A percentile compares a stretch with the other conserved stretches of the same genome.
Conservation (phyloP, 108 stramenopile genomes). For the Nitzschia sp. region DNA sequence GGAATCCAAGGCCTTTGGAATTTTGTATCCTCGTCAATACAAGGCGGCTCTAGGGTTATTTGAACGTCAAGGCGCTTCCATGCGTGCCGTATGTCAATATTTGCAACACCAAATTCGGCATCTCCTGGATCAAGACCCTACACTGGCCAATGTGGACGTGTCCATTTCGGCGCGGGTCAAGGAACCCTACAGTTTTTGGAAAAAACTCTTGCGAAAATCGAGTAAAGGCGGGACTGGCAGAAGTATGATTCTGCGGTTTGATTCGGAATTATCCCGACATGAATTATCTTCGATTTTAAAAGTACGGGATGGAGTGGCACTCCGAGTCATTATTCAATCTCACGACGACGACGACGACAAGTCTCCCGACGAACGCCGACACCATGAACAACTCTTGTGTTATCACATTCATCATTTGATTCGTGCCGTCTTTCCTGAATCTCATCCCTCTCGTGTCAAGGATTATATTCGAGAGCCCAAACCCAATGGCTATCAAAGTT, state of each 20-base stretch:
- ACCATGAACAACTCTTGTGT: slow-evolving; percentile 66
- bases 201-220: slow-evolving; percentile 40
- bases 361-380: slow-evolving; percentile 44
- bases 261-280: background rate
- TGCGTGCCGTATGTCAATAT: slow-evolving; percentile 51
- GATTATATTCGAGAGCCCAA: slow-evolving; percentile 90
- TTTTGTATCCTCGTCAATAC: slow-evolving; percentile 78
- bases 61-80: slow-evolving; percentile 47
- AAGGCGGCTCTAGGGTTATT: slow-evolving; percentile 60
- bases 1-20: slow-evolving; percentile 71
- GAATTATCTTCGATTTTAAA: slow-evolving; percentile 27
- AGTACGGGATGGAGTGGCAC: slow-evolving; percentile 72
- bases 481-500: slow-evolving; percentile 89
- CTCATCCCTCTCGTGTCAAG: slow-evolving; percentile 53
- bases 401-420: slow-evolving; percentile 70
- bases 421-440: slow-evolving; percentile 62
- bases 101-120: slow-evolving; percentile 49
- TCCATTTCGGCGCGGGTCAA: slow-evolving; percentile 68
- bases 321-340: slow-evolving; percentile 69
- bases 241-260: background rate
- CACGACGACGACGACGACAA: slow-evolving; percentile 25
- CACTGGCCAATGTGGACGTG: slow-evolving; percentile 45
- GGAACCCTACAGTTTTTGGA: slow-evolving; percentile 78
- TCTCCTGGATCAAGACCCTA: slow-evolving; percentile 51
- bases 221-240: background rate